These are phyloP conservation scores for Collybiopsis confluens DNA, from an alignment of 768 basidiomycete species.

Conservation along the genomic window DNA sequence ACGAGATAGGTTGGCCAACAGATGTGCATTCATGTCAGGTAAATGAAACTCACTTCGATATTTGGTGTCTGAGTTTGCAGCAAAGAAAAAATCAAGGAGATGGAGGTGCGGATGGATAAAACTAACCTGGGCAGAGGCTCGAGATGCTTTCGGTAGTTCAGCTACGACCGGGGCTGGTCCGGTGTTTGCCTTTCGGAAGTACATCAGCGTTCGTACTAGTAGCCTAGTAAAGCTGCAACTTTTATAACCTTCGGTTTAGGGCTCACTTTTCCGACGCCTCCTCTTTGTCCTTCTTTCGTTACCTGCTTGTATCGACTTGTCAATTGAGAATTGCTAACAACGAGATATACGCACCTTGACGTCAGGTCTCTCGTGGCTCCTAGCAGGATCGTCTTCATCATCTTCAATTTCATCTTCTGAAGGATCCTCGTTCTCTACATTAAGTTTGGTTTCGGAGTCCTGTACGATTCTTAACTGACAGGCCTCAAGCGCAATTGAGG, in stretches of 20 bases:
- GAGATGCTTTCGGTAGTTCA: too few species aligned
- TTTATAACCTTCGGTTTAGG: background rate
- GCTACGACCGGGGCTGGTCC: too few species aligned
- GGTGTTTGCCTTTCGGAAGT: too few species aligned
- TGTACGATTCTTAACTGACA: too few species aligned
- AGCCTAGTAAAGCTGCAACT: too few species aligned
- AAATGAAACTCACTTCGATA: background rate
- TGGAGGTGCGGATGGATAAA: too few species aligned
- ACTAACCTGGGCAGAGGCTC: too few species aligned
- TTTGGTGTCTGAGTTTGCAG: background rate
- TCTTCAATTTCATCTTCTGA: background rate
- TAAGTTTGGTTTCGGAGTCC: background rate
- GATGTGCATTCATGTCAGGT: too few species aligned
- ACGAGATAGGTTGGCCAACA: background rate
- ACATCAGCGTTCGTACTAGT: background rate
- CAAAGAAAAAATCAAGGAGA: background rate
- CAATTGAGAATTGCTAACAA: too few species aligned
- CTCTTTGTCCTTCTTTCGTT: background rate
- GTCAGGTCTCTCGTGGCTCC: background rate
- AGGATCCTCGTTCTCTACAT: background rate
- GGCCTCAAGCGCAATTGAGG: too few species aligned
- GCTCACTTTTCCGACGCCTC: background rate
- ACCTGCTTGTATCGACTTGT: background rate
- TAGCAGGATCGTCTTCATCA: background rate
- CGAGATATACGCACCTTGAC: too few species aligned